Percentiles rank a stretch among this genome's conserved stretches.
These are phyloP conservation scores for Nakazawaea populi DNA, from an alignment of 805 yeast species.

Conservation along the genomic window DNA sequence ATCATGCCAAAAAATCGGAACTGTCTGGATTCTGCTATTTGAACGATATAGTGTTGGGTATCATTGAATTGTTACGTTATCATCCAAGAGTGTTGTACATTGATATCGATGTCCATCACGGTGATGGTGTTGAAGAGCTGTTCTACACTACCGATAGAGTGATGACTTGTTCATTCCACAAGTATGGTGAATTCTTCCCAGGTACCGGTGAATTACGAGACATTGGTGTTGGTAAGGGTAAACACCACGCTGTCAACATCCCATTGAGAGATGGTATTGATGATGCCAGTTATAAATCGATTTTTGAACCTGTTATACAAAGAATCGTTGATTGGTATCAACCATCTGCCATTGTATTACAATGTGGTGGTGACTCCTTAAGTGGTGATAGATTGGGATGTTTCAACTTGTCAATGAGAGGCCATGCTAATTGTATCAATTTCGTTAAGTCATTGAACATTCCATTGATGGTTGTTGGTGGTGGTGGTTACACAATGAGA, in stretches of 20 bases:
- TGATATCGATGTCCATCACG: conserved; percentile 90
- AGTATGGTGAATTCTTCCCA: conserved; percentile 90
- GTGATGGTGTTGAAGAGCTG: conserved; percentile 95
- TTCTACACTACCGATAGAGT: conserved; percentile 89
- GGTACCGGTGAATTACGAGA: conserved; percentile 88
- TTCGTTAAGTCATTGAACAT: conserved; percentile 80
- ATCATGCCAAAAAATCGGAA: conserved; percentile 86
- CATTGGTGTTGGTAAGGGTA: conserved; percentile 79
- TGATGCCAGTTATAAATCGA: conserved; percentile 77
- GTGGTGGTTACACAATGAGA: conserved; percentile 98
- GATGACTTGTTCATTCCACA: conserved; percentile 87
- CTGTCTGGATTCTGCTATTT: conserved; percentile 90
- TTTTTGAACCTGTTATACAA: conserved; percentile 83
- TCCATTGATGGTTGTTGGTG: conserved; percentile 92
- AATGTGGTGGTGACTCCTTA: conserved; percentile 97
- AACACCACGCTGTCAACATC: conserved; percentile 77
- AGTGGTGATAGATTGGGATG: conserved; percentile 96
- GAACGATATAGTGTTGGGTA: conserved; percentile 84
- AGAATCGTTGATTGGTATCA: conserved; percentile 80
- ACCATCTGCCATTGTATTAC: conserved; percentile 95
- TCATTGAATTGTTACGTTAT: conserved; percentile 69
- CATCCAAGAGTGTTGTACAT: conserved; percentile 84
- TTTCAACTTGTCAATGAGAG: conserved; percentile 86
- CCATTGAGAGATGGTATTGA: conserved; percentile 93
- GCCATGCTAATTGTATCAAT: conserved; percentile 94